Evolutionary conservation across 768 basidiomycete species (phyloP).

Genomic region (Dioszegia hungarica): DNA sequence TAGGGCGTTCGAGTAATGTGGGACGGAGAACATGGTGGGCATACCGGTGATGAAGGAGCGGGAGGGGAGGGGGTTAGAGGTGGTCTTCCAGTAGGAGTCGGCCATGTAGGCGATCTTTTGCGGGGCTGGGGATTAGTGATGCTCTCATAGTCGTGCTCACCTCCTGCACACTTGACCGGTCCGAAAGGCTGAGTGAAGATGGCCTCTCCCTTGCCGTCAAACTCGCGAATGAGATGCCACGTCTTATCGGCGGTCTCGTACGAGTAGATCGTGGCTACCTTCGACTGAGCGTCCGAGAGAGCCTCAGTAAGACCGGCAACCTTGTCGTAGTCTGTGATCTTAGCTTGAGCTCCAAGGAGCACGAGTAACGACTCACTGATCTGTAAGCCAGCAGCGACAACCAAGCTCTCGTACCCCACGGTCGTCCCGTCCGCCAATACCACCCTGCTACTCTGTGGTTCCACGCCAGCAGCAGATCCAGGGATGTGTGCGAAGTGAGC

Average conservation of each 20-base stretch:
- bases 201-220: constrained; percentile 68
- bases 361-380: constrained; percentile 57
- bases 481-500: constrained; percentile 65
- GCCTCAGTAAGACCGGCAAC: constrained; percentile 71
- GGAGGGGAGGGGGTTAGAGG: constrained; percentile 56
- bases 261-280: constrained; percentile 88
- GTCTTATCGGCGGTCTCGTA: constrained; percentile 84
- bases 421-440: constrained; percentile 66
- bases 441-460: constrained; percentile 68
- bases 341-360: background rate
- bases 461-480: constrained; percentile 68
- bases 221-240: constrained; percentile 72
- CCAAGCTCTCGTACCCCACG: constrained; percentile 74
- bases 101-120: constrained; percentile 45
- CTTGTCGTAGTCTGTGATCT: constrained; percentile 59
- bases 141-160: constrained; percentile 16
- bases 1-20: constrained; percentile 88
- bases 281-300: constrained; percentile 64
- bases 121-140: constrained; percentile 16
- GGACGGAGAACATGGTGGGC: constrained; percentile 94
- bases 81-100: constrained; percentile 62
- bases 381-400: constrained; percentile 84
- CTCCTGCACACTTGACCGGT: constrained; percentile 78
- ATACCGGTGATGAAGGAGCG: constrained; percentile 80
- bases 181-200: constrained; percentile 94